Evolutionary conservation across 331 rosid genomes (phyloP), one percentile per base, ranked within the genome.

Genomic region (Quercus lobata): DNA sequence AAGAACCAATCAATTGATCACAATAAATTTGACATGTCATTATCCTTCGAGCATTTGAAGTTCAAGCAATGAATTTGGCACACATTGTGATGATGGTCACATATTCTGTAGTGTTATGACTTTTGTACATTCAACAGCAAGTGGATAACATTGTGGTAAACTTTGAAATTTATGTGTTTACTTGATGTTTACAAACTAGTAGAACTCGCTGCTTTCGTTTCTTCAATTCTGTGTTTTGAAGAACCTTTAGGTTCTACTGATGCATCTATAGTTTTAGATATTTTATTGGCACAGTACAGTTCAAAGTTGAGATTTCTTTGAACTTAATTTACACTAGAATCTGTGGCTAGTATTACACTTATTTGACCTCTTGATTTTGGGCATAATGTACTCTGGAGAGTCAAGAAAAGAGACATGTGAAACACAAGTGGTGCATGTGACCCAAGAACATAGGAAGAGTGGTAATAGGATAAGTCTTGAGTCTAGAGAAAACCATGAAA

Each of bases 241-340:
- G 49, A 61, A 63, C 79, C 74, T 53, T 41, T 41, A 71, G 83
- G 56, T 62, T 72, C 57, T 74, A 56, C 66, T 54, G 71, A 61
- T 75, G 77, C 80, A 83, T 83, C 70, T 22, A 56, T 49, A 77
- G 61, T 56, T 65, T 62, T 41, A 32, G 53, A 74, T 35, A 32
- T 73, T 21, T 78, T 32, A 44, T 60, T 54, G 30, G 32, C 58
- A 44, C 69, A 44, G 8, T 5, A 32, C 71, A 18, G 34, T 30
- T 32, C 30, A 24, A 72, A 54, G 52, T 25, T 63, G 29, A 21
- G 74, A 55, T 56, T 19, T 77, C 57, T n/a, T 37, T 65, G 71
- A 12, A 62, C 14, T 71, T 54, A 30, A 57, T 18, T 41, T 55
- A 35, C 54, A 35, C 62, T 29, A 53, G 72, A 62, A 76, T 75